phyloP scores from a whole-genome alignment of 2,329 filamentous ascomycete genomes.

The Botrytis porri region DNA sequence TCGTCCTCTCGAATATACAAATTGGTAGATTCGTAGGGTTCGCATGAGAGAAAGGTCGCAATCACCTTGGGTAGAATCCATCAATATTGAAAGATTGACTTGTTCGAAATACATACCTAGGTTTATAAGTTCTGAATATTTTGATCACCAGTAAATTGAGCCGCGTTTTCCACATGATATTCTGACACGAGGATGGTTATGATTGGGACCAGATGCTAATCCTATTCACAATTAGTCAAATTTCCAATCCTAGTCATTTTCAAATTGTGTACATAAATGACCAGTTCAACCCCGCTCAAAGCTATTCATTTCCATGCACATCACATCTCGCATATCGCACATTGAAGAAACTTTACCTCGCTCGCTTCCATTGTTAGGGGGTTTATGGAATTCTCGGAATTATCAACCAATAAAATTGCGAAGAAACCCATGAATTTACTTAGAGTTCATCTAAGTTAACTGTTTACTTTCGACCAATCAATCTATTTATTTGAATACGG shows the following conservation, averaged over 20 bases:
- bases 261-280: slow-evolving; percentile 6
- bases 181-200: not conserved
- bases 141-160: not conserved
- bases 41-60: not conserved
- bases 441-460: not conserved
- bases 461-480: not conserved
- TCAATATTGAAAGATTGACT: not conserved
- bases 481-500: not conserved
- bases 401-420: not conserved
- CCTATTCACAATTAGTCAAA: not conserved
- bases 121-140: no score
- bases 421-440: not conserved
- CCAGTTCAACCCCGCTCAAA: not conserved
- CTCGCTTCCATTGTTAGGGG: not conserved
- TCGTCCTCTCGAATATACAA: not conserved
- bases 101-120: not conserved
- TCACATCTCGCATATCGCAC: not conserved
- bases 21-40: not conserved
- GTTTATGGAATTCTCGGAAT: not conserved
- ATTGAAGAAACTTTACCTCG: not conserved
- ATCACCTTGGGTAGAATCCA: not conserved
- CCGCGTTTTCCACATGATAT: not conserved
- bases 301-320: not conserved
- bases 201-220: not conserved
- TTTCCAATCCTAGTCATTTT: not conserved